phyloP scores from a whole-genome alignment of 176 grass and related monocot species.

The Oryza coarctata region DNA sequence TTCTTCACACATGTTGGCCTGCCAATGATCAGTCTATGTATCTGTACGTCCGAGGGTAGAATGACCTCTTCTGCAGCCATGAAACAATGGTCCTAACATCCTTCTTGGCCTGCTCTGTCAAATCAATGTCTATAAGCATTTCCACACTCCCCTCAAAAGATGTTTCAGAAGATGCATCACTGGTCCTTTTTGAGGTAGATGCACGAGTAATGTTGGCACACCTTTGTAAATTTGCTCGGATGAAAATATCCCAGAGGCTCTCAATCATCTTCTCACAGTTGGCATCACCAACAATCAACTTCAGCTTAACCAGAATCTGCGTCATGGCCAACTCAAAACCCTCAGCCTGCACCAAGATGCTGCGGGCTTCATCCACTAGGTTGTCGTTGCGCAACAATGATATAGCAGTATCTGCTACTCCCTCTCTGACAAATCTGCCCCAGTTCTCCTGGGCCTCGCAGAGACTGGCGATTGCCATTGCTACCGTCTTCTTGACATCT shows the following conservation, averaged over 20 bases:
- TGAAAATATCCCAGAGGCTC: conserved; percentile 10
- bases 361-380: conserved; percentile 24
- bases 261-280: background rate
- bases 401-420: conserved; percentile 35
- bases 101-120: background rate
- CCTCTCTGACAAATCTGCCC: conserved; percentile 43
- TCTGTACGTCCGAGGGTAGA: conserved; percentile 31
- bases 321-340: conserved; percentile 14
- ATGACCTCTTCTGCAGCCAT: conserved; percentile 44
- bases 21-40: conserved; percentile 21
- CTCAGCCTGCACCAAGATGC: background rate
- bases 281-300: background rate
- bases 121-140: background rate
- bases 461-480: conserved; percentile 32
- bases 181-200: background rate
- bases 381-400: conserved; percentile 13
- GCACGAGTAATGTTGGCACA: background rate
- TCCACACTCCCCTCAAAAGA: background rate
- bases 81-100: conserved; percentile 38
- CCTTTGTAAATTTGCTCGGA: background rate
- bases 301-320: conserved; percentile 29
- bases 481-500: conserved; percentile 32
- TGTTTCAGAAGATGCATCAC: background rate
- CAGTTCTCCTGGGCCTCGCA: conserved; percentile 42
- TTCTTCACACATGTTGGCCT: conserved; percentile 13